These are phyloP conservation scores for Pestalotiopsis sp. DNA, from an alignment of 2,329 filamentous ascomycete species.

Conservation along the genomic window DNA sequence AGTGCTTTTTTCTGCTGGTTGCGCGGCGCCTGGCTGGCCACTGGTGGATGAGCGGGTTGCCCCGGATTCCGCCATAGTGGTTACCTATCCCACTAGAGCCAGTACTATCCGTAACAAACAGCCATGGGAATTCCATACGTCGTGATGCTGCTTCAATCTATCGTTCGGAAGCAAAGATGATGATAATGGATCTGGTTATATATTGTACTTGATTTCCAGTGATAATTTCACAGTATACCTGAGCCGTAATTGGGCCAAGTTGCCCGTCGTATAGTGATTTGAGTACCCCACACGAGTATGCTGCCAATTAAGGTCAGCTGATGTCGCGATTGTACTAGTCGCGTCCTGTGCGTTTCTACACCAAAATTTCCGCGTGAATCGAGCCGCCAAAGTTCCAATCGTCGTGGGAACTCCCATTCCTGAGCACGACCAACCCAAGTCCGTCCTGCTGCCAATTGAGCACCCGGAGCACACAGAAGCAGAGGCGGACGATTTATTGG, in stretches of 20 bases:
- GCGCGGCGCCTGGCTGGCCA: neutral
- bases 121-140: neutral
- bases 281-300: neutral
- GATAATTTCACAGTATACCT: no score
- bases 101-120: neutral
- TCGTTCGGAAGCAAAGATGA: neutral
- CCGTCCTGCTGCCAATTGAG: neutral
- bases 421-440: neutral
- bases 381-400: neutral
- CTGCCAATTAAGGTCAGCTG: conserved; percentile 9
- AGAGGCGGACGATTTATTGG: neutral
- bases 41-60: neutral
- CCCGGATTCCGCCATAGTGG: neutral
- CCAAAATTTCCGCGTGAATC: conserved; percentile 6
- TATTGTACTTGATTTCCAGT: no score
- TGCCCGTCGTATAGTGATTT: no score
- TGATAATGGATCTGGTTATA: neutral
- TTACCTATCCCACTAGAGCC: neutral
- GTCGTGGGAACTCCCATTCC: neutral
- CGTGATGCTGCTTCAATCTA: neutral
- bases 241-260: no score
- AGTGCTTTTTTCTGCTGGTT: neutral
- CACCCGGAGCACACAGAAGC: neutral
- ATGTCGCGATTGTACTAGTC: conserved; percentile 1
- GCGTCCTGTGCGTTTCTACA: conserved; percentile 1